Percentiles rank a stretch among this genome's conserved stretches.
Conservation (phyloP, 2,329 filamentous ascomycete genomes). For the Triangularia verruculosa region DNA sequence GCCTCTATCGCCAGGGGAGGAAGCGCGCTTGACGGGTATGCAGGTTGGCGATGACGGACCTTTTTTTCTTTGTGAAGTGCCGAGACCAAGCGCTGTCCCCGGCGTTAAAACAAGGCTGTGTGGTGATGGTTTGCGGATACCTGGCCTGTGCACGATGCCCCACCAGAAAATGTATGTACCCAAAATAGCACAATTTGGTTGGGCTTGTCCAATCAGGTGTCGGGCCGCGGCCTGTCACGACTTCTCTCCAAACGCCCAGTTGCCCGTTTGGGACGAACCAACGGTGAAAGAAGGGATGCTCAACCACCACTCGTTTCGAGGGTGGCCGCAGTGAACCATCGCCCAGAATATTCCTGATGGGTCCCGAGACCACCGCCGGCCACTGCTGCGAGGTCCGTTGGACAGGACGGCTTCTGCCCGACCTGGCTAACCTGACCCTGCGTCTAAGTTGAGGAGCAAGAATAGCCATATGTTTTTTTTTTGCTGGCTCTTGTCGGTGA, state of each 20-base stretch:
- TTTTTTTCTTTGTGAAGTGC: slow-evolving; percentile 6
- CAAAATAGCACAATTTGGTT: slow-evolving; percentile 21
- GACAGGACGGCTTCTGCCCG: slow-evolving; percentile 14
- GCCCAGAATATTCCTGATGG: neutral
- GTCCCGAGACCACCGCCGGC: neutral
- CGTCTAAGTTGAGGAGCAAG: slow-evolving; percentile 17
- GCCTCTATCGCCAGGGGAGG: slow-evolving; percentile 11
- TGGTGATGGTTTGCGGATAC: slow-evolving; percentile 1
- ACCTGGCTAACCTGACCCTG: slow-evolving; percentile 17
- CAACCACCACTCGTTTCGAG: slow-evolving; percentile 20
- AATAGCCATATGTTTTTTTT: no score
- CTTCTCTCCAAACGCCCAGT: slow-evolving; percentile 21
- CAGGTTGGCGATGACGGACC: slow-evolving; percentile 13
- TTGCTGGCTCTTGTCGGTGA: neutral
- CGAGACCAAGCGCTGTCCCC: slow-evolving; percentile 8
- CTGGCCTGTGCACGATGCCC: slow-evolving; percentile 16
- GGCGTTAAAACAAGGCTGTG: neutral
- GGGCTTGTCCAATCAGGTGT: slow-evolving; percentile 22
- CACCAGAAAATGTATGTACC: no score
- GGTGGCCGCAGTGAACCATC: slow-evolving; percentile 7
- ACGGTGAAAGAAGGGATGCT: slow-evolving; percentile 6
- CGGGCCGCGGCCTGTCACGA: slow-evolving; percentile 14
- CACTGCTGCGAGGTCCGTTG: slow-evolving; percentile 18
- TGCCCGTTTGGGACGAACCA: slow-evolving; percentile 8
- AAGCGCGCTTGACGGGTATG: neutral